Evolutionary conservation across 768 basidiomycete genomes (phyloP).

Genomic region (Suillus occidentalis): DNA sequence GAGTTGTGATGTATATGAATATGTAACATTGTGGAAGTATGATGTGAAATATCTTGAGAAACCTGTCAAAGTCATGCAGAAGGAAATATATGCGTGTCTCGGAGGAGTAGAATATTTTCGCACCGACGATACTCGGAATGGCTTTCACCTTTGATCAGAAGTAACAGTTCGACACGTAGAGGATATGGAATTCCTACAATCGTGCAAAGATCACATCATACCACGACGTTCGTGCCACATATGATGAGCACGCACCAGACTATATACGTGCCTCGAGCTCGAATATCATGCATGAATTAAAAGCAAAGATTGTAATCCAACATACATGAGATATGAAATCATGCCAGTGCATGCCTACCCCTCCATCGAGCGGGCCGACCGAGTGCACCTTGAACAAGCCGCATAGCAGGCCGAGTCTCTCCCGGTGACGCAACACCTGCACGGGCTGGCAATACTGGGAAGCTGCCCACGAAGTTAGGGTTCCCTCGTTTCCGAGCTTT

Average conservation of each 20-base stretch:
- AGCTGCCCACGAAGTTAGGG: constrained; percentile 21
- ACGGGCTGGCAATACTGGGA: constrained; percentile 26
- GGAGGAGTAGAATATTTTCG: background rate
- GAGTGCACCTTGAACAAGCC: constrained; percentile 55
- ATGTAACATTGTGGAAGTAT: background rate
- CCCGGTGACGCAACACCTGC: constrained; percentile 62
- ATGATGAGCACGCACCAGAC: background rate
- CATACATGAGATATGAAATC: constrained; percentile 2
- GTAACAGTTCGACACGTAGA: background rate
- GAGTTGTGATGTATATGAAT: background rate
- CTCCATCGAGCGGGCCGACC: constrained; percentile 29
- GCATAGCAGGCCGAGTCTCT: constrained; percentile 54
- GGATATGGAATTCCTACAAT: background rate
- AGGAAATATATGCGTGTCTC: background rate
- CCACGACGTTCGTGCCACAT: background rate
- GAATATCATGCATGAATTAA: background rate
- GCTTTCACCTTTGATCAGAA: background rate
- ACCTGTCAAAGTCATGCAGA: background rate
- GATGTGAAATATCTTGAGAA: background rate
- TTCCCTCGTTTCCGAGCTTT: constrained; percentile 17
- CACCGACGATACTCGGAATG: background rate
- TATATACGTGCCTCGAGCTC: background rate
- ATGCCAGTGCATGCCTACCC: background rate
- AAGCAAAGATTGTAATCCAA: background rate
- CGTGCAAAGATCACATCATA: background rate